Evolutionary conservation across 805 yeast species (phyloP), one percentile per base, ranked within the genome.

Genomic region (Ogataea wickerhamii): DNA sequence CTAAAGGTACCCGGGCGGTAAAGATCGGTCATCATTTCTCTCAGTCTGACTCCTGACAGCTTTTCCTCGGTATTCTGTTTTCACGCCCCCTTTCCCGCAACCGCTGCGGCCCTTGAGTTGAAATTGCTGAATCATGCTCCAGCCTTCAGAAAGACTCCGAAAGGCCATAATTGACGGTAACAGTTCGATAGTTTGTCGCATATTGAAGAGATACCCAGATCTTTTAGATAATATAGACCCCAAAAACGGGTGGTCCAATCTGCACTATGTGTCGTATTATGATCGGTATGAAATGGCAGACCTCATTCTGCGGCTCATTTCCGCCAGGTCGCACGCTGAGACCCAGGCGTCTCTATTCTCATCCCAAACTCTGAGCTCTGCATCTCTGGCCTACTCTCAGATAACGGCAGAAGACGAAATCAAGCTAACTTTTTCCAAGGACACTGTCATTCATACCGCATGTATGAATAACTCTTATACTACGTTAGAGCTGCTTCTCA

Each of bases 261-360:
- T 87, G 32, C 96, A 87, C 57, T 85, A 86, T 58, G 88, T 95
- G 0, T 78, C 91, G 4, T 82, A 56, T 51, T 64, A 82, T 52
- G 93, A 94, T 29, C 72, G 81, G 44, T 81, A 80, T 50, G 71
- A 82, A 38, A 70, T 85, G 21, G 45, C 61, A n/a, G 55, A 53
- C 13, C 34, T 53, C 11, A 40, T 64, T 12, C 43, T 58, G 17
- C 40, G 47, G 17, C 18, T 39, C 28, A 42, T 53, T 8, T 36
- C 42, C 21, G 30, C 41, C 13, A 36, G 60, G 17, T 30, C 38
- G 19, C 34, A 29, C 17, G 17, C 36, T 17, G n/a, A 14, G 20
- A 31, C 20, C 10, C 17, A 12, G 29, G 11, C 8, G 12, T 8
- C 25, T 8, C 26, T 41, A 12, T n/a, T 58, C 51, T 32, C 43